Evolutionary conservation across 2,329 filamentous ascomycete species (phyloP).

Genomic region (Talaromyces sp.): DNA sequence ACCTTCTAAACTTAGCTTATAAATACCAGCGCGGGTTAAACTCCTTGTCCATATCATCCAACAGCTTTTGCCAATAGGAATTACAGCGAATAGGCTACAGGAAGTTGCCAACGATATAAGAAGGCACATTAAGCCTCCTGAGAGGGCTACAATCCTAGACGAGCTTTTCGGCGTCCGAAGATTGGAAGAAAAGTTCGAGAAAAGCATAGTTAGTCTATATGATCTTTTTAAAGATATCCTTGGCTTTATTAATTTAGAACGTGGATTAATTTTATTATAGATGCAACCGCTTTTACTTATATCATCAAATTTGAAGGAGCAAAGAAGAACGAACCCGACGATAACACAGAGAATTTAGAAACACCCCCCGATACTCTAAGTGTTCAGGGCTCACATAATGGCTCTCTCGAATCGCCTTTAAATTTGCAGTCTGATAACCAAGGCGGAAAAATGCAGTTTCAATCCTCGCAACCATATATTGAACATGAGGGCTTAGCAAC

Average conservation of each 20-base stretch:
- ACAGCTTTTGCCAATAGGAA: slow-evolving; percentile 27
- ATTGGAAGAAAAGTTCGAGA: slow-evolving; percentile 35
- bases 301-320: slow-evolving; percentile 31
- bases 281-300: slow-evolving; percentile 30
- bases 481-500: slow-evolving; percentile 20
- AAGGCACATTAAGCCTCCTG: slow-evolving; percentile 29
- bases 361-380: slow-evolving; percentile 16
- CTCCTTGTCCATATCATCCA: slow-evolving; percentile 38
- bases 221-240: background rate
- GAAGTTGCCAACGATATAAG: slow-evolving; percentile 35
- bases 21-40: slow-evolving; percentile 11
- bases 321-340: slow-evolving; percentile 16
- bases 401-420: slow-evolving; percentile 22
- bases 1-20: background rate
- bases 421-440: too few relatives aligned
- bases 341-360: slow-evolving; percentile 18
- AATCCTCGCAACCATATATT: slow-evolving; percentile 12
- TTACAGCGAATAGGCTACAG: slow-evolving; percentile 35
- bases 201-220: slow-evolving; percentile 34
- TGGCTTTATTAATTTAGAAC: background rate
- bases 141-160: slow-evolving; percentile 32
- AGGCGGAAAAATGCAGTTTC: too few relatives aligned
- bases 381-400: slow-evolving; percentile 14
- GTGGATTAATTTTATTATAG: slow-evolving; percentile 14
- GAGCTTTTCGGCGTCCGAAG: slow-evolving; percentile 37